Percentiles rank a stretch among this genome's conserved stretches.
Evolutionary conservation across 768 basidiomycete species (phyloP).

Genomic region (Termitomyces sp.): DNA sequence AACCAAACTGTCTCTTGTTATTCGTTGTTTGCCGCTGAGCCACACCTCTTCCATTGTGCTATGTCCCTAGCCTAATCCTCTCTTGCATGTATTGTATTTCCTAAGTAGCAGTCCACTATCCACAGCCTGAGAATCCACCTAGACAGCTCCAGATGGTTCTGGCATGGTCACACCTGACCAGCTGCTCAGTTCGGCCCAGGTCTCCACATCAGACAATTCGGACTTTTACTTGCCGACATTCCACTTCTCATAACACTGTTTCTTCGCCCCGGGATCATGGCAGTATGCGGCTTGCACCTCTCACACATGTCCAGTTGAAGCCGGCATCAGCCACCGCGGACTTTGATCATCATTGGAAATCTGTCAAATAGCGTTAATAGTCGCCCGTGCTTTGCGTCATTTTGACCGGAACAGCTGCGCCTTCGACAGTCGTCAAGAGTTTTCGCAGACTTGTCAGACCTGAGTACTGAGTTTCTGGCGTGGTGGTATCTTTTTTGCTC

Average conservation of each 20-base stretch:
- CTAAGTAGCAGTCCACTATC: neutral
- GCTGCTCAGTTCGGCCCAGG: neutral
- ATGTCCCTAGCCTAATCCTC: neutral
- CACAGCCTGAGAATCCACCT: neutral
- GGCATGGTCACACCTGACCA: slow-evolving; percentile 12
- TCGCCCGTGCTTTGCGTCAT: neutral
- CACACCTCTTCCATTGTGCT: slow-evolving; percentile 11
- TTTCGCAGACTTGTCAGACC: neutral
- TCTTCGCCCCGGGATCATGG: slow-evolving; percentile 5
- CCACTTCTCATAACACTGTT: neutral
- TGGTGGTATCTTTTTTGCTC: neutral
- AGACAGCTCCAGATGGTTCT: neutral
- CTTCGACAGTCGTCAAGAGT: neutral
- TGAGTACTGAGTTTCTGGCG: neutral
- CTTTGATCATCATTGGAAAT: neutral
- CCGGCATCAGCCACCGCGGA: neutral
- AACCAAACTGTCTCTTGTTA: slow-evolving; percentile 21
- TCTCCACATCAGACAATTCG: slow-evolving; percentile 11
- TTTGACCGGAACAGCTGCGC: neutral
- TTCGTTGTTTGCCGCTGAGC: slow-evolving; percentile 28
- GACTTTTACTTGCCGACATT: slow-evolving; percentile 10
- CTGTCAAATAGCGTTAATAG: neutral
- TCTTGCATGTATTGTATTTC: neutral
- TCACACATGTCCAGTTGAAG: neutral
- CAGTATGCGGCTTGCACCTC: slow-evolving; percentile 3